These are phyloP conservation scores for Rhizopogon rudus DNA, from an alignment of 768 basidiomycete genomes.

Conservation along the genomic window DNA sequence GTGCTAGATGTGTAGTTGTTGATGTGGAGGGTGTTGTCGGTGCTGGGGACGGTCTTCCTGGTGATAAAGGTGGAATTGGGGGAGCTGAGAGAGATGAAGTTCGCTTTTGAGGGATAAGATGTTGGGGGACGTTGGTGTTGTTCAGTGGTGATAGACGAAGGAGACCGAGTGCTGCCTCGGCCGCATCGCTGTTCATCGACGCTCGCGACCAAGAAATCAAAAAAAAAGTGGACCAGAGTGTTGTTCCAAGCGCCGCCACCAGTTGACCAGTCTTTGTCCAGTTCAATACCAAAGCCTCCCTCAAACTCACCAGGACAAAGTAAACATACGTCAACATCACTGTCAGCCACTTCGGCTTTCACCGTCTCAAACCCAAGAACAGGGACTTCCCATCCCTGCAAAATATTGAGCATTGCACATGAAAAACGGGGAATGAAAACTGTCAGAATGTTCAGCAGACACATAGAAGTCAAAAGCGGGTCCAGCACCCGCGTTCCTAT, in stretches of 20 bases:
- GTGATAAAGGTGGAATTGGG: background rate
- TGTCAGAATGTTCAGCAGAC: too few species aligned
- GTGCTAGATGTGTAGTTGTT: constrained; percentile 5
- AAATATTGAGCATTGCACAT: too few species aligned
- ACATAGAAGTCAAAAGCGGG: too few species aligned
- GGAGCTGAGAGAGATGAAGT: constrained; percentile 13
- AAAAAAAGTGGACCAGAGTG: too few species aligned
- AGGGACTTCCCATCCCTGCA: too few species aligned
- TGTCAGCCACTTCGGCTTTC: background rate
- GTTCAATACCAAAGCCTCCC: background rate
- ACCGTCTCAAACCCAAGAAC: background rate
- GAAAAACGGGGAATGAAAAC: too few species aligned
- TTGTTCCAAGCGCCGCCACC: background rate
- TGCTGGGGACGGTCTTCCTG: constrained; percentile 7
- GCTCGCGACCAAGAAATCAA: background rate
- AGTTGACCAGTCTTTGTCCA: background rate
- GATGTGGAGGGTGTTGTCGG: constrained; percentile 5
- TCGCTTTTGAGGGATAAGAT: constrained; percentile 40
- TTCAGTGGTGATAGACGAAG: constrained; percentile 42
- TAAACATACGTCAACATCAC: background rate
- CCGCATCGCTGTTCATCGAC: constrained; percentile 49
- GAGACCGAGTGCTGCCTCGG: constrained; percentile 55
- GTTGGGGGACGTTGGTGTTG: constrained; percentile 18
- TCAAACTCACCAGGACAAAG: background rate
- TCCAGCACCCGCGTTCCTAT: too few species aligned